phyloP scores from a whole-genome alignment of 805 yeast species.

The Ogataea saltuana region DNA sequence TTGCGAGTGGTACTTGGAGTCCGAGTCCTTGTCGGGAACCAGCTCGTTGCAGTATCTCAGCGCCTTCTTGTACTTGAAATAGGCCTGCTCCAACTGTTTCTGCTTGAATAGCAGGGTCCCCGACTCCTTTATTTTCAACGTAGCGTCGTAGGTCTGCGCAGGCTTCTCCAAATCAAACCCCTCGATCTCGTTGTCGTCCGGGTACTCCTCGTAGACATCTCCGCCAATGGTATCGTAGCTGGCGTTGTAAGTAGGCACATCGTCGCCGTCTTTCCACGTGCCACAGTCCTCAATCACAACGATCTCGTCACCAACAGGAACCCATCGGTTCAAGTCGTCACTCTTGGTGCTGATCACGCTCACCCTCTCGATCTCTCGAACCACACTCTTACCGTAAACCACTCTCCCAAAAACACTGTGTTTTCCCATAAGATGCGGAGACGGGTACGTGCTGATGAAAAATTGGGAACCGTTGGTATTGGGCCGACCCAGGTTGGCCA shows the following conservation, averaged over 20 bases:
- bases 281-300: constrained; percentile 62
- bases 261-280: constrained; percentile 53
- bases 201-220: constrained; percentile 73
- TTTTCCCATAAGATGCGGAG: constrained; percentile 73
- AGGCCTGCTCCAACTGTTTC: constrained; percentile 51
- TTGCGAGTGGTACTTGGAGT: constrained; percentile 50
- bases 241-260: constrained; percentile 62
- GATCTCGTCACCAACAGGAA: constrained; percentile 41
- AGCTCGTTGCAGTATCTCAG: constrained; percentile 70
- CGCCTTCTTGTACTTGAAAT: constrained; percentile 64
- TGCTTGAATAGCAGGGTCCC: constrained; percentile 61
- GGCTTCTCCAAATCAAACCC: constrained; percentile 51
- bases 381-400: constrained; percentile 63
- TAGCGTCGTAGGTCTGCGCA: constrained; percentile 50
- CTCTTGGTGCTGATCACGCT: constrained; percentile 42
- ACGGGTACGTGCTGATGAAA: constrained; percentile 66
- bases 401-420: constrained; percentile 80
- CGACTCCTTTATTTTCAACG: constrained; percentile 61
- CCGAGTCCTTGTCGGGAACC: constrained; percentile 67
- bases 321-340: constrained; percentile 24
- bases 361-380: constrained; percentile 62
- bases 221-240: constrained; percentile 63
- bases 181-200: constrained; percentile 69
- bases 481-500: constrained; percentile 58
- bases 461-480: constrained; percentile 65